Conservation (phyloP, 2,329 filamentous ascomycete genomes). For the Ophiostoma montium region DNA sequence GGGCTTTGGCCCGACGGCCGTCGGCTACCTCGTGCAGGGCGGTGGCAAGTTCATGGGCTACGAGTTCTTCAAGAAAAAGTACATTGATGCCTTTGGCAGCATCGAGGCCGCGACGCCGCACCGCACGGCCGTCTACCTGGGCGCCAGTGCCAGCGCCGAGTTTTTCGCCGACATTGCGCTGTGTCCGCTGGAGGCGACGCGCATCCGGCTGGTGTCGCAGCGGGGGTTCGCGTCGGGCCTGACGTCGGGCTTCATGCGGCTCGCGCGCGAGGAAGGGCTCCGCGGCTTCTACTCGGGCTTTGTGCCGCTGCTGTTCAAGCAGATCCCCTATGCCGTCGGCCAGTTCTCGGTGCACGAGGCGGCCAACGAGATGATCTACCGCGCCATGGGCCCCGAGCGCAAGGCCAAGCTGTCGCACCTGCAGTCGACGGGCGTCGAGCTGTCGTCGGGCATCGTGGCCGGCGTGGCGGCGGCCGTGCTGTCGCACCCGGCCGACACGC, state of each 20-base stretch:
- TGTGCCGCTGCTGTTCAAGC: constrained; percentile 73
- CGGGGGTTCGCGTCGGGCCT: constrained; percentile 63
- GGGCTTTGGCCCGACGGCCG: constrained; percentile 71
- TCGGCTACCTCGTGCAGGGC: constrained; percentile 81
- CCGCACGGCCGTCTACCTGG: constrained; percentile 54
- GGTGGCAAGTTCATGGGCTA: constrained; percentile 87
- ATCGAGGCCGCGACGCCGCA: constrained; percentile 28
- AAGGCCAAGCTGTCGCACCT: constrained; percentile 56
- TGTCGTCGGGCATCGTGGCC: constrained; percentile 72
- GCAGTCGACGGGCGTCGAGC: constrained; percentile 69
- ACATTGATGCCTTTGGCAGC: constrained; percentile 53
- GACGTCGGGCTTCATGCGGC: constrained; percentile 57
- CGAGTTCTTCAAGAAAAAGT: constrained; percentile 87
- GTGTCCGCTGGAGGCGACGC: constrained; percentile 79
- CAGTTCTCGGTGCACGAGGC: constrained; percentile 94
- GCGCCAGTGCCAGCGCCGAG: constrained; percentile 53
- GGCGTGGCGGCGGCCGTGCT: constrained; percentile 80
- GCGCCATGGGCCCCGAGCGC: constrained; percentile 45
- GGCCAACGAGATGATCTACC: constrained; percentile 64
- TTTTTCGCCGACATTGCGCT: constrained; percentile 68
- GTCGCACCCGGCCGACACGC: constrained; percentile 71
- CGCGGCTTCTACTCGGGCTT: constrained; percentile 85
- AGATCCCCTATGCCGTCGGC: constrained; percentile 85
- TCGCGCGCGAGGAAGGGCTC: constrained; percentile 62
- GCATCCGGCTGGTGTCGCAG: constrained; percentile 65